These are phyloP conservation scores for Rhodotorula babjevae DNA, from an alignment of 768 basidiomycete genomes.

Conservation along the genomic window DNA sequence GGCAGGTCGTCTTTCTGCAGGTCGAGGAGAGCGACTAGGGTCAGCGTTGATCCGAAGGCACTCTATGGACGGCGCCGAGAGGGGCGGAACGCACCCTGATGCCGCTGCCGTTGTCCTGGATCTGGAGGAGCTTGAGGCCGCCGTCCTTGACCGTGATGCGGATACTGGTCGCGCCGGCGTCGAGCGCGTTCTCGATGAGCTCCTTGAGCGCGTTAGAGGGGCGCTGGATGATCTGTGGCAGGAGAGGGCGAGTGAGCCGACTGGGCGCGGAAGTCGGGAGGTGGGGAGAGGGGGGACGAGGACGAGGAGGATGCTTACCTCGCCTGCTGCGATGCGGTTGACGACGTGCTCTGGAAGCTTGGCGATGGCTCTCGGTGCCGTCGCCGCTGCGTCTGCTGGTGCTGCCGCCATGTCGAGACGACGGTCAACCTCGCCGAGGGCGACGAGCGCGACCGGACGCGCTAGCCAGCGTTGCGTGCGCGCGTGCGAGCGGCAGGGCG, in stretches of 20 bases:
- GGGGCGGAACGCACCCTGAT: slow-evolving; percentile 61
- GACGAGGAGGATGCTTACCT: slow-evolving; percentile 48
- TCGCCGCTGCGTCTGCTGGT: background rate
- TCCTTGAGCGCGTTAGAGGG: slow-evolving; percentile 95
- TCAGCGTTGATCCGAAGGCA: background rate
- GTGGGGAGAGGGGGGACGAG: background rate
- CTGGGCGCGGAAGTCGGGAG: no score
- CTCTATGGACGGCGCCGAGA: no score
- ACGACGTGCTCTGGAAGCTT: slow-evolving; percentile 77
- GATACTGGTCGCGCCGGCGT: slow-evolving; percentile 83
- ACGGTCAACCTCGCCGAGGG: background rate
- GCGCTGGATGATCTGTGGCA: slow-evolving; percentile 69
- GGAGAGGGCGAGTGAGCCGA: background rate
- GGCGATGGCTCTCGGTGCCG: slow-evolving; percentile 53
- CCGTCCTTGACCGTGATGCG: slow-evolving; percentile 88
- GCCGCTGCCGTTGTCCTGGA: slow-evolving; percentile 93
- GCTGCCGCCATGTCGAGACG: background rate
- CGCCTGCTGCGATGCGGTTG: slow-evolving; percentile 75
- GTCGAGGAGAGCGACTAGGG: no score
- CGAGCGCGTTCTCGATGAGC: slow-evolving; percentile 88
- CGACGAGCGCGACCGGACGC: background rate
- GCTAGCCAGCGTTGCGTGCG: background rate
- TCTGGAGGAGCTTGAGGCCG: slow-evolving; percentile 87
- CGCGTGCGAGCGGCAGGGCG: background rate
- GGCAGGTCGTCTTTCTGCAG: slow-evolving; percentile 76